Evolutionary conservation across 1,284 basidiomycete species (phyloP).

Genomic region (Puccinia horiana): DNA sequence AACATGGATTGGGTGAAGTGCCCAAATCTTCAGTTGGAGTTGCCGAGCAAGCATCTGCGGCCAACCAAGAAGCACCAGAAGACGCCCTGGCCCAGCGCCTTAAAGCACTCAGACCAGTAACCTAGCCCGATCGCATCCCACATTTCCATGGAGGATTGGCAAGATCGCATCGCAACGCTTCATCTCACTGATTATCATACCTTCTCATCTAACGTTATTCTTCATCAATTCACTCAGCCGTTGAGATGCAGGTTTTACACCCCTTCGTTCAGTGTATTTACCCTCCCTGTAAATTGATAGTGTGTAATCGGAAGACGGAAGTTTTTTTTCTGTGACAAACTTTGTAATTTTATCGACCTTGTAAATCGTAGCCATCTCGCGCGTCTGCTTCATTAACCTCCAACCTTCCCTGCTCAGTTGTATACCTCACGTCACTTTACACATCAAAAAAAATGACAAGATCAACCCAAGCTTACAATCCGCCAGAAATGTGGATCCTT

Average conservation of each 20-base stretch:
- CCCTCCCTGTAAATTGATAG: constrained; percentile 2
- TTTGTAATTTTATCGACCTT: constrained; percentile 15
- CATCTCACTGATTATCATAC: constrained; percentile 2
- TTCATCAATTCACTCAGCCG: not conserved
- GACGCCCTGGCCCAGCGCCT: constrained; percentile 75
- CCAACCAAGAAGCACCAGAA: constrained; percentile 66
- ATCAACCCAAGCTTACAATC: too few relatives aligned
- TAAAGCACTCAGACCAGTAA: constrained; percentile 74
- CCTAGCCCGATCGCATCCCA: not conserved
- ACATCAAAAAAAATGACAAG: too few relatives aligned
- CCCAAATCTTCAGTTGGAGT: constrained; percentile 51
- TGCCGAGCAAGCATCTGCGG: constrained; percentile 55
- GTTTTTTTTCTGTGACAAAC: not conserved
- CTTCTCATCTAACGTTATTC: not conserved
- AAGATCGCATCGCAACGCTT: not conserved
- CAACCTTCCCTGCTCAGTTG: not conserved
- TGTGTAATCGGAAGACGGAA: not conserved
- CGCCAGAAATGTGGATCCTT: too few relatives aligned
- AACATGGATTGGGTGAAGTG: constrained; percentile 77
- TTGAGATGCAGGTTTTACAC: not conserved
- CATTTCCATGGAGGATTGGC: not conserved
- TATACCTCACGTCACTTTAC: too few relatives aligned
- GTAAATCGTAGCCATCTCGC: not conserved
- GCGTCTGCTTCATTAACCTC: not conserved
- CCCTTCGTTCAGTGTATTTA: not conserved